Evolutionary conservation across 805 yeast species (phyloP), one percentile per base, ranked within the genome.

Genomic region (Jamesozyma lodderae): DNA sequence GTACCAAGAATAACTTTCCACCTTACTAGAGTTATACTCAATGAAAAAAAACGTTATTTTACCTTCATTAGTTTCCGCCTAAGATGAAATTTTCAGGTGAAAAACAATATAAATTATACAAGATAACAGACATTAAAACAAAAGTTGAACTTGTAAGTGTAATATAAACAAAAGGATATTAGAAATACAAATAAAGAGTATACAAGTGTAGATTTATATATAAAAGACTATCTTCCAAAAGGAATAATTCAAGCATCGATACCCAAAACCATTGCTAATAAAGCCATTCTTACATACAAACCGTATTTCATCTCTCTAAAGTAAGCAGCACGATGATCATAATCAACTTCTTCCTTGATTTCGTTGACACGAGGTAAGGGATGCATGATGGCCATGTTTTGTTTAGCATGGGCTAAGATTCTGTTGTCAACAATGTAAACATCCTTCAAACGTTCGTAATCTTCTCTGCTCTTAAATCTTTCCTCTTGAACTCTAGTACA

Each of bases 291-390:
- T 33, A 94, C 95, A 60, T 81, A 92, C 62, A 92, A 72, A 45
- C 99, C 99, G 61, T 92, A 90, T 65, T 94, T 82, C 98, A 92
- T 92, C 72, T 92, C 97, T 77, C 99, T 83, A 75, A 92, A 92
- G 71, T 92, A 92, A 42, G 98, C 97, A 48, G 98, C 97, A 65
- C 99, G 83, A 66, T 90, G 96, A 67, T 92, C 99, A 59, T 90
- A 92, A 64, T 92, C 99, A 56, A 92, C 97, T 69, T 92, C 98
- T 68, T 88, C 97, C 57, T 83, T 83, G 53, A 92, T 90, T 69
- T 92, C 99, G 55, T 78, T 81, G 48, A 86, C 88, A 66, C 99
- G 83, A 61, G 99, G 99, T 55, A 92, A 76, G 62, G 99, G 99
- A 63, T 92, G 99, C 95, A 92, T 81, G 47, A 92, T 82, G 64